Evolutionary conservation across 2,329 filamentous ascomycete genomes (phyloP), one percentile per base, ranked within the genome.

Genomic region (Aspergillus thermomutatus): DNA sequence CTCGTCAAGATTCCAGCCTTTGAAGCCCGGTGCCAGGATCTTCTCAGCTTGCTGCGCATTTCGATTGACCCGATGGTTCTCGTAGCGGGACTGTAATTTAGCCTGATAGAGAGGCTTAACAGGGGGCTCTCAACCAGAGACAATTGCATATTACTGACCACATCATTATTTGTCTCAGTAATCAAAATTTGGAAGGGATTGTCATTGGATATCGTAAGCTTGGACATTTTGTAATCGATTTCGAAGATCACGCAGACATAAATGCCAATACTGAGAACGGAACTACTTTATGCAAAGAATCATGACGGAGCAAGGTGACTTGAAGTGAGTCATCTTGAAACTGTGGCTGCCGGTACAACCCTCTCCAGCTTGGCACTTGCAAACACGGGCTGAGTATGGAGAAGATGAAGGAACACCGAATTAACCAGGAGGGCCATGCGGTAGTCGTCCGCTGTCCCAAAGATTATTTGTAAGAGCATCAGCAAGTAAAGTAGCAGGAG

Each of bases 21-120:
- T 69, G 64, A 92, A 94, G 31, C 83, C 81, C 6, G 65, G 53
- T 0, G 79, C 58, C 1, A 94, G 80, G 56, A 96, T 87, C 65
- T 89, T 91, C 11, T 80, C 82, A 62, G 82, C 86, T 70, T 95
- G 91, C 66, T 93, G 89, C 4, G 77, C 79, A 69, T 94, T 95
- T 49, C 92, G 85, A 52, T 82, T 86, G 4, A 77, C 82, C 48
- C 92, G 87, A 70, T 96, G 92, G 1, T 77, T 80, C 4, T 82
- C 78, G 71, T 96, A 96, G 27, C 86, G 80, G 3, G 77, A 72
- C 72, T 91, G 89, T 14, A 94, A 86, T 65, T 87, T 78, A 28
- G 43, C 19, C 64, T 66, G 45, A 37, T 57, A 28, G 4, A 50
- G 49, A 10, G 50, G 6, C 3, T 23, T 10, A 40, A 17, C 27